Base-by-base conservation (phyloP, 129 eudicot genomes). In the Calendula officinalis region DNA sequence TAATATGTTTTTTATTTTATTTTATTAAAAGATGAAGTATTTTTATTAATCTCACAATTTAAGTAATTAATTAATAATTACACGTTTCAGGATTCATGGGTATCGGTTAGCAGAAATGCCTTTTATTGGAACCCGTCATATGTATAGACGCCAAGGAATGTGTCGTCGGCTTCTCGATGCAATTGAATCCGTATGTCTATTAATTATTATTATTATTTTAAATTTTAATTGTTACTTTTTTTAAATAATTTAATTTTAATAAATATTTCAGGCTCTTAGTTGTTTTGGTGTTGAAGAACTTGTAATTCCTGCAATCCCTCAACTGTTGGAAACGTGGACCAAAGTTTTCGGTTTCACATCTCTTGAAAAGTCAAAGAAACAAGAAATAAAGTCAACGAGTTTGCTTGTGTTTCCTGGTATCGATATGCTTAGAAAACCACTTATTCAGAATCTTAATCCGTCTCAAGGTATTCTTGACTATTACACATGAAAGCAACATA, bases 81-180 rank as follows among this genome's bases (percentile, higher is more conserved):
- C 42, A 12, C 41, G 16, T 58, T 53, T 61, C 71, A 91, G 98
- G 78, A 78, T 91, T 53, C 96, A 79, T 40, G 99, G 95, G 53
- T 77, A 72, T 60, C 82, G 64, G 62, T 70, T 92, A 71, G 99
- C 99, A 7, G 99, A 92, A 86, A 92, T 92, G 99, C 96, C 99
- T 43, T 92, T 92, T 67, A 85, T 92, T 47, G 99, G 95, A 67
- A 92, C 99, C 53, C 95, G 99, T 39, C 75, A 78, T 61, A 74
- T 66, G 56, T 85, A 85, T 71, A 78, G 99, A 76, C 96, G 99
- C 46, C 95, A 92, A 80, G 96, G 99, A 62, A 83, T 91, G 98
- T 87, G 98, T 52, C 83, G 96, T 14, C 94, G 86, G 53, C 95
- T 91, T 68, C 77, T 91, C 12, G 76, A 78, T 73, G 95, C 91